These are phyloP conservation scores for Heliocybe sulcata DNA, from an alignment of 1,284 basidiomycete genomes.

Conservation along the genomic window DNA sequence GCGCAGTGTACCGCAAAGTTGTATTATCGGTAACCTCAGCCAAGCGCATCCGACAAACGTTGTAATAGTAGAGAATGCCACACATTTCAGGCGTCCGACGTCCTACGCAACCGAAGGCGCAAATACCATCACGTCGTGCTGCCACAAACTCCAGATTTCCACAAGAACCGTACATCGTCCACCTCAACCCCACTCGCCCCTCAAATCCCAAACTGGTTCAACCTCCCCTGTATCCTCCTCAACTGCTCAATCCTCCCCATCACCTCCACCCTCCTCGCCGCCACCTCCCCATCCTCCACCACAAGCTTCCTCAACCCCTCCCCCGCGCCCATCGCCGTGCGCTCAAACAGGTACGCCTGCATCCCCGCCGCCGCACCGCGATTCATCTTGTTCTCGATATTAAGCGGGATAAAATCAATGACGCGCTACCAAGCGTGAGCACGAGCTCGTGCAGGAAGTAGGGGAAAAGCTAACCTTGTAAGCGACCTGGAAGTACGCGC, in stretches of 20 bases:
- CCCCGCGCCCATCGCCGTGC: conserved; percentile 16
- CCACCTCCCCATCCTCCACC: not conserved
- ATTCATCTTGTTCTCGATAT: conserved; percentile 43
- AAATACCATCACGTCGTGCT: no score
- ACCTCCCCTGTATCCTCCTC: not conserved
- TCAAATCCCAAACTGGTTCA: conserved; percentile 10
- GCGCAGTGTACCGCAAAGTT: no score
- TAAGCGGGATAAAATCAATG: conserved; percentile 42
- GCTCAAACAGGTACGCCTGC: conserved; percentile 29
- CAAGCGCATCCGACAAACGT: no score
- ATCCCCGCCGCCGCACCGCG: conserved; percentile 30
- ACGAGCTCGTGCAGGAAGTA: not conserved
- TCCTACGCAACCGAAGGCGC: no score
- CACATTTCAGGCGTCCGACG: no score
- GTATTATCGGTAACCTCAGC: no score
- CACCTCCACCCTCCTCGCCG: not conserved
- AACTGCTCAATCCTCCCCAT: not conserved
- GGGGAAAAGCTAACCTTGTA: conserved; percentile 26
- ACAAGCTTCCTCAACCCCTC: conserved; percentile 29
- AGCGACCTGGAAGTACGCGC: conserved; percentile 44
- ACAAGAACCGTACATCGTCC: no score
- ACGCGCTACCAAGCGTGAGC: conserved; percentile 31
- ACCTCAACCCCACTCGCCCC: no score
- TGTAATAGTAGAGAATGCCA: no score
- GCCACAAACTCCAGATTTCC: no score